phyloP scores from a whole-genome alignment of 1,139 yeast genomes.

The Protomyces inouyei region DNA sequence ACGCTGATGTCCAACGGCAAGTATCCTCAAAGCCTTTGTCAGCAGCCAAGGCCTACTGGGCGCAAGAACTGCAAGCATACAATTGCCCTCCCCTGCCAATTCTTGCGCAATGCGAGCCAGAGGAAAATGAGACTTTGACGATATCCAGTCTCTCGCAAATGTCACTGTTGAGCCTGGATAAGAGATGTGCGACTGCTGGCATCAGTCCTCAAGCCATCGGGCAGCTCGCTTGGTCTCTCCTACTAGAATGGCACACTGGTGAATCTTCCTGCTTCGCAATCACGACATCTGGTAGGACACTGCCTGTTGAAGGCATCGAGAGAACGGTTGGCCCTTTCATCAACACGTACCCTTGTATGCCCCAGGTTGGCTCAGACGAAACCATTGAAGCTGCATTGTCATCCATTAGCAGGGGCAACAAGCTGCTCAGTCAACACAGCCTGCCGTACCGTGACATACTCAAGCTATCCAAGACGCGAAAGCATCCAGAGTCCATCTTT shows the following conservation, averaged over 20 bases:
- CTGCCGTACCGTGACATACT: conserved; percentile 20
- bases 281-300: conserved; percentile 30
- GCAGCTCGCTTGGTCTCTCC: conserved; percentile 31
- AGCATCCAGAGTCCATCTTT: conserved; percentile 11
- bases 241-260: conserved; percentile 21
- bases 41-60: conserved; percentile 27
- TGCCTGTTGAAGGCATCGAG: conserved; percentile 25
- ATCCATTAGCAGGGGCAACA: not conserved
- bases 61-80: conserved; percentile 12
- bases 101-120: not conserved
- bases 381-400: not conserved
- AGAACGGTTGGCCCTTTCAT: conserved; percentile 31
- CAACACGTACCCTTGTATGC: conserved; percentile 29
- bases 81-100: not conserved
- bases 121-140: not conserved
- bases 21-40: conserved; percentile 1
- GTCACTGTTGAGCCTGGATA: not conserved
- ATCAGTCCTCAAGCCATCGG: conserved; percentile 30
- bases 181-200: not conserved
- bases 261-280: conserved; percentile 29
- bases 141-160: not conserved
- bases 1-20: not conserved
- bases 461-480: not conserved
- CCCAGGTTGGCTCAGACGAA: not conserved
- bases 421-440: not conserved